These are phyloP conservation scores for Senecio squalidus DNA, from an alignment of 140 eudicot genomes.

Conservation along the genomic window DNA sequence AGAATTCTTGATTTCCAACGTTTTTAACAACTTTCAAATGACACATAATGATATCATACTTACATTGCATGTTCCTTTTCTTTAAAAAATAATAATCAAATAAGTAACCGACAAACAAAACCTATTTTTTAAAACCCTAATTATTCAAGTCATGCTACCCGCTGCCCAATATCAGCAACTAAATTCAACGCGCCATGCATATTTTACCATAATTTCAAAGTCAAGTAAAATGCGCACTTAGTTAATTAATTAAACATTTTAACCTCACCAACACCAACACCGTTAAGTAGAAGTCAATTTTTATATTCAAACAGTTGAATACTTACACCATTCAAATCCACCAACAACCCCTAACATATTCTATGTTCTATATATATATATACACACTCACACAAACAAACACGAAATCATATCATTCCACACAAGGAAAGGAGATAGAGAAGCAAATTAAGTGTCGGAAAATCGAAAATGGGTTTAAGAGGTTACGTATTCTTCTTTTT, in stretches of 20 bases:
- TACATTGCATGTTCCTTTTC: constrained; percentile 8
- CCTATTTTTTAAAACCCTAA: neutral
- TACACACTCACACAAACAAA: constrained; percentile 10
- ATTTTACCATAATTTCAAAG: constrained; percentile 18
- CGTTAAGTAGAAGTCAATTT: constrained; percentile 8
- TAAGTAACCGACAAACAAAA: neutral
- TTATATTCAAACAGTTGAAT: constrained; percentile 14
- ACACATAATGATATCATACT: neutral
- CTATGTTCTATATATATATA: constrained; percentile 11
- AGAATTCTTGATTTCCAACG: neutral
- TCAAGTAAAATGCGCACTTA: constrained; percentile 27
- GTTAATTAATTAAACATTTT: neutral
- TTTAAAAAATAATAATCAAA: neutral
- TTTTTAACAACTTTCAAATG: constrained; percentile 2
- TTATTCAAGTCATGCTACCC: constrained; percentile 9
- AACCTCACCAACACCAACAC: neutral
- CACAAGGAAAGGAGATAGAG: neutral
- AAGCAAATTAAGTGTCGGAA: neutral
- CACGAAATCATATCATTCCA: constrained; percentile 7
- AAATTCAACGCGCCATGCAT: constrained; percentile 12
- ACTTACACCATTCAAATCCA: constrained; percentile 16
- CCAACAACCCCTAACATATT: constrained; percentile 11
- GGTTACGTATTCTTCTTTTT: neutral
- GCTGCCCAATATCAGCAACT: neutral
- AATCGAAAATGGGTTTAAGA: constrained; percentile 18